Base-by-base conservation (phyloP, 2,329 filamentous ascomycete species). In the Ploettnerulaceae sp. region DNA sequence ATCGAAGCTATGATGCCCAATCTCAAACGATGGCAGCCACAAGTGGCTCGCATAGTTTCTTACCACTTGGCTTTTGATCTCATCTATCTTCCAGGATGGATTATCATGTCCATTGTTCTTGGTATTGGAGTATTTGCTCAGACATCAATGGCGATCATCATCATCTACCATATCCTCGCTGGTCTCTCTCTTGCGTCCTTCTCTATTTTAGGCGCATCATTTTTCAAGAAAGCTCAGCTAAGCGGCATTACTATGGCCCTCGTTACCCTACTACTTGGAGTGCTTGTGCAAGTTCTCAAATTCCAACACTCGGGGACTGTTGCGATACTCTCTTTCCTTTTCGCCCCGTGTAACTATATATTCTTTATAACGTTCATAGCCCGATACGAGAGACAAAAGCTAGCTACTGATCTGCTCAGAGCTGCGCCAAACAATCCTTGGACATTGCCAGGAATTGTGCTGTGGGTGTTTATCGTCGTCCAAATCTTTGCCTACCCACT, bases 1-100 rank as follows among this genome's bases (percentile, higher is more conserved):
- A 80, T 96, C 33, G 90, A 96, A 66, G 84, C 88, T 45, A 95
- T 95, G 88, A 90, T 93, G 73, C 84, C 87, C 0, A 86, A 86
- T 45, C 74, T 75, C 45, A 75, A 75, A 38, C 71, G 78, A 33
- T 94, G 88, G 87, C 75, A 88, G 59, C 81, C 85, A 7, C 87
- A 91, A 66, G 78, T 81, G 17, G 83, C 85, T 1, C 77, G 90
- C n/a, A 73, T 95, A 11, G 62, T 90, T 7, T 82, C 89, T 0
- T 83, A 89, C 51, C 88, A 95, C 62, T 64, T 93, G 20, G 80
- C 89, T 0, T 93, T 95, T 59, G 81, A 86, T 48, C 64, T 87
- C 5, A 74, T 95, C 17, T 95, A 95, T 59, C 65, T 85, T 1
- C 88, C 89, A 0, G 86, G 84, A 5, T 95, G 89, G 89, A 73